Conservation (phyloP, 2,329 filamentous ascomycete genomes). For the Blastomyces silverae region DNA sequence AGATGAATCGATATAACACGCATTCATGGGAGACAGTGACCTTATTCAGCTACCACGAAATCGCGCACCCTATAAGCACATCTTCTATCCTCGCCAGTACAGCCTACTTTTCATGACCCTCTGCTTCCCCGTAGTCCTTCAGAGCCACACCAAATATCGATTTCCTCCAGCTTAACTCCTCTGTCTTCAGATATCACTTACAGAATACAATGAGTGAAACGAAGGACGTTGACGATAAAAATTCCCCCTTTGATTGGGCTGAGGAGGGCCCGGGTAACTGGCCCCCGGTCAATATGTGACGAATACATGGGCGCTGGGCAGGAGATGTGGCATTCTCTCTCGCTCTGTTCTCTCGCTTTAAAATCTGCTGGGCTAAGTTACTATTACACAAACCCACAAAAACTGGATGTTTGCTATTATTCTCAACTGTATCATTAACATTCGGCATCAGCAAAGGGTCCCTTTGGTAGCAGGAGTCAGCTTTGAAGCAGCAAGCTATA, state of each 20-base stretch:
- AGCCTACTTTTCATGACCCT: slow-evolving; percentile 7
- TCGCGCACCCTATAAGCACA: slow-evolving; percentile 26
- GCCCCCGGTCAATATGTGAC: slow-evolving; percentile 49
- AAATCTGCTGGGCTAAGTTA: too few species aligned
- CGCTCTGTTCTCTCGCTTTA: too few species aligned
- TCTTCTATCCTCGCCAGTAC: slow-evolving; percentile 24
- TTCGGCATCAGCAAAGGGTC: too few species aligned
- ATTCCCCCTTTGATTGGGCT: slow-evolving; percentile 45
- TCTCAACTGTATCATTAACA: too few species aligned
- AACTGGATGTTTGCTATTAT: too few species aligned
- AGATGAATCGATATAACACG: background rate
- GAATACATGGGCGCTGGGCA: slow-evolving; percentile 42
- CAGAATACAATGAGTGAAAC: slow-evolving; percentile 42
- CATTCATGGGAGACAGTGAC: background rate
- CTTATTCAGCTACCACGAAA: background rate
- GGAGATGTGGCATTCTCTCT: too few species aligned
- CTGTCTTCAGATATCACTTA: slow-evolving; percentile 41
- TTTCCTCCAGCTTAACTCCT: slow-evolving; percentile 34
- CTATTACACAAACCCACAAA: too few species aligned
- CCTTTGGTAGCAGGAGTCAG: too few species aligned
- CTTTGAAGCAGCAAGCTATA: too few species aligned
- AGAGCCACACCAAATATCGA: slow-evolving; percentile 37
- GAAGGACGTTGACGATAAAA: slow-evolving; percentile 50
- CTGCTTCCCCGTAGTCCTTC: slow-evolving; percentile 25
- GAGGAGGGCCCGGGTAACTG: slow-evolving; percentile 45